Evolutionary conservation across 2,329 filamentous ascomycete species (phyloP).

Genomic region (Xylaria sp.): DNA sequence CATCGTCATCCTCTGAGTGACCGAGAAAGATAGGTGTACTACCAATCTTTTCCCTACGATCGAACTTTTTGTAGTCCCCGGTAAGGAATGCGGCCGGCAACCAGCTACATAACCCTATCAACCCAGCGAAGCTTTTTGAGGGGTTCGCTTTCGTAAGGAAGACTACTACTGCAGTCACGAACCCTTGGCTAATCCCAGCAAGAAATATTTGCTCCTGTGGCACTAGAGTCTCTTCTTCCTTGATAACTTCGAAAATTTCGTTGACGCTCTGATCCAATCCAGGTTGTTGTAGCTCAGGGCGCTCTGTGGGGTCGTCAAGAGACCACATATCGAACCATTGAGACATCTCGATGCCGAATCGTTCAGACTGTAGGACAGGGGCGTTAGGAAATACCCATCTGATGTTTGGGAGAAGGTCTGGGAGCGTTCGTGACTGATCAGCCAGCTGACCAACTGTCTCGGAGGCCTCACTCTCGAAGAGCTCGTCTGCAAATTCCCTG

Average conservation of each 20-base stretch:
- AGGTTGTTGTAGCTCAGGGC: conserved; percentile 40
- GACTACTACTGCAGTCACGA: conserved; percentile 42
- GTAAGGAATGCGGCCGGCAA: conserved; percentile 36
- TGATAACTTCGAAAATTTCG: conserved; percentile 37
- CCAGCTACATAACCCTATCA: conserved; percentile 50
- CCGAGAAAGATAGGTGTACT: conserved; percentile 45
- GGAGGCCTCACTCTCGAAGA: conserved; percentile 54
- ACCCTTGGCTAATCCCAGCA: conserved; percentile 51
- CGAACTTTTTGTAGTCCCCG: not conserved
- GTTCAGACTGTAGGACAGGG: conserved; percentile 31
- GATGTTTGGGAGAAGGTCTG: conserved; percentile 42
- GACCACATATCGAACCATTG: conserved; percentile 61
- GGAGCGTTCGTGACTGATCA: conserved; percentile 40
- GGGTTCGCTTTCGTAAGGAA: conserved; percentile 34
- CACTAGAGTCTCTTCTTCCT: conserved; percentile 42
- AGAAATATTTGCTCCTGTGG: conserved; percentile 46
- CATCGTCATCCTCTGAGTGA: conserved; percentile 47
- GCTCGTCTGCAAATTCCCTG: conserved; percentile 53
- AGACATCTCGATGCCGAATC: conserved; percentile 41
- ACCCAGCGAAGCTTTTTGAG: conserved; percentile 40
- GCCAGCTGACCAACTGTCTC: conserved; percentile 31
- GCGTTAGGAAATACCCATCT: conserved; percentile 50
- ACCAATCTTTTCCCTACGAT: not conserved
- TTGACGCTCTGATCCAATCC: conserved; percentile 44
- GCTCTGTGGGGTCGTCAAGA: conserved; percentile 58